Percentiles rank a stretch among this genome's conserved stretches.
Evolutionary conservation across 176 grass and related monocot genomes (phyloP).

Genomic region (Typha latifolia): DNA sequence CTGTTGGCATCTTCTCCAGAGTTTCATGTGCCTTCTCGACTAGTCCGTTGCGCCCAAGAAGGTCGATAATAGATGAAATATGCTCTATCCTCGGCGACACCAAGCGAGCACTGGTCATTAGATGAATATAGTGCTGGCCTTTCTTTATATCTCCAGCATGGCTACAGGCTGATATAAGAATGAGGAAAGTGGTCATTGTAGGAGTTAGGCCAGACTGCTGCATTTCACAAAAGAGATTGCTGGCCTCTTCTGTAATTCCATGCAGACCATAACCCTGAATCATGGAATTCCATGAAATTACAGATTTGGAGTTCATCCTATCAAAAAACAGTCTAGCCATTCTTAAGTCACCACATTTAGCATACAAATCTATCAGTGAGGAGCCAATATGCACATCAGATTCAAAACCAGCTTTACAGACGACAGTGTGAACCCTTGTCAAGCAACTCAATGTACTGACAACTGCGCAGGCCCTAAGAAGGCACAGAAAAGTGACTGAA

Average conservation of each 20-base stretch:
- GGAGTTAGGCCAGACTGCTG: constrained; percentile 13
- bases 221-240: constrained; percentile 16
- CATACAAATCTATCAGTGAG: constrained; percentile 16
- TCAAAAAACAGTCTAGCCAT: constrained; percentile 9
- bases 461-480: constrained; percentile 1
- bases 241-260: constrained; percentile 4
- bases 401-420: constrained; percentile 15
- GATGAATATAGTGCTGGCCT: constrained; percentile 8
- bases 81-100: constrained; percentile 1
- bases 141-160: constrained; percentile 18
- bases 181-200: constrained; percentile 15
- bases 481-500: constrained; percentile 6
- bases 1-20: not conserved
- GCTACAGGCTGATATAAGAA: constrained; percentile 20
- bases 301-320: constrained; percentile 9
- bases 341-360: constrained; percentile 18
- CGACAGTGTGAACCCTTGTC: constrained; percentile 2
- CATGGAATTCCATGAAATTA: constrained; percentile 24
- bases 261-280: constrained; percentile 19
- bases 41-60: constrained; percentile 16
- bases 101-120: constrained; percentile 1
- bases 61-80: constrained; percentile 11
- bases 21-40: constrained; percentile 14
- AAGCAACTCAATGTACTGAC: constrained; percentile 9
- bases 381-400: constrained; percentile 9